phyloP scores from a whole-genome alignment of 2,329 filamentous ascomycete genomes.

The Fusarium sarcochroum region DNA sequence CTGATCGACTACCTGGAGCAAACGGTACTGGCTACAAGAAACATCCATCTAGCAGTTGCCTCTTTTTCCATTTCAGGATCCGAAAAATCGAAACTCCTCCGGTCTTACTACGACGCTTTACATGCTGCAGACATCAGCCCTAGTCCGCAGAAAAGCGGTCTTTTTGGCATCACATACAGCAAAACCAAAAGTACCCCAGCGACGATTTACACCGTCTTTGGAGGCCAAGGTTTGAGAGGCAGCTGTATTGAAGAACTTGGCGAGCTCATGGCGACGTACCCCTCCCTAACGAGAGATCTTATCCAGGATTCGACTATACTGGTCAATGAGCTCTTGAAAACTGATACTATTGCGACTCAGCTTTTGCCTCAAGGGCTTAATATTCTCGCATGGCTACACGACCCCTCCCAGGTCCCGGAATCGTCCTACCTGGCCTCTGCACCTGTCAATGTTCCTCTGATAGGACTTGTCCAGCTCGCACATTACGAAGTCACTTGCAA shows the following conservation, averaged over 20 bases:
- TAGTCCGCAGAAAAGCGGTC: constrained; percentile 2
- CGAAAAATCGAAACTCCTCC: constrained; percentile 11
- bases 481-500: constrained; percentile 25
- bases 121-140: constrained; percentile 12
- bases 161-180: constrained; percentile 4
- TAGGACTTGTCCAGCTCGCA: constrained; percentile 20
- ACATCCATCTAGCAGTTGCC: constrained; percentile 8
- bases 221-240: constrained; percentile 21
- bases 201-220: constrained; percentile 21
- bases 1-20: constrained; percentile 15
- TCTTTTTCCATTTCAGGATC: neutral
- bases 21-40: constrained; percentile 2
- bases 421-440: constrained; percentile 12
- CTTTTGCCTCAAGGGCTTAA: constrained; percentile 6
- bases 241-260: constrained; percentile 8
- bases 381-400: constrained; percentile 6
- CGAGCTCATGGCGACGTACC: constrained; percentile 8
- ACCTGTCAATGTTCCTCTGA: constrained; percentile 14
- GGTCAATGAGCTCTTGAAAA: neutral
- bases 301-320: neutral
- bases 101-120: constrained; percentile 18
- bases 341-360: neutral
- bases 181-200: neutral
- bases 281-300: constrained; percentile 5
- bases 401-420: neutral